Evolutionary conservation across 495 filamentous ascomycete genomes (phyloP).

Genomic region (Xylaria sp.): DNA sequence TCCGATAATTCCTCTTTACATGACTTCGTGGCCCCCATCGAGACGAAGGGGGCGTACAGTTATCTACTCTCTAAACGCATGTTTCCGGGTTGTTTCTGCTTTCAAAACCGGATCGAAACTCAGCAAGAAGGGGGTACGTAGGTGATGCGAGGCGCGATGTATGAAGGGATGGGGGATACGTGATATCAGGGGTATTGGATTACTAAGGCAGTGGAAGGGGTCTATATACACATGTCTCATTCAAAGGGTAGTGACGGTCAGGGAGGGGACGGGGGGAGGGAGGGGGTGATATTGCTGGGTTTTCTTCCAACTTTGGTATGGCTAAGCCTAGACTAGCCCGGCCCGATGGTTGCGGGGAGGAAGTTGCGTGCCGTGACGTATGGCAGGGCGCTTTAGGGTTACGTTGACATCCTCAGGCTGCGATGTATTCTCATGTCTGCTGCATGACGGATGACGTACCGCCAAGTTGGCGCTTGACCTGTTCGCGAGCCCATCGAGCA

Average conservation of each 20-base stretch:
- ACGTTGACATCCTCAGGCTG: not conserved
- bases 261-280: conserved; percentile 24
- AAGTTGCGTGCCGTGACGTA: conserved; percentile 37
- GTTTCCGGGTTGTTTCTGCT: conserved; percentile 44
- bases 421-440: conserved; percentile 47
- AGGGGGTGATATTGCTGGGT: conserved; percentile 37
- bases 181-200: conserved; percentile 38
- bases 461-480: conserved; percentile 88
- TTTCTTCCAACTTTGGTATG: conserved; percentile 42
- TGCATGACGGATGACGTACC: conserved; percentile 56
- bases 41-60: conserved; percentile 41
- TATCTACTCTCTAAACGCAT: conserved; percentile 46
- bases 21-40: conserved; percentile 44
- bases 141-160: conserved; percentile 25
- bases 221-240: conserved; percentile 44
- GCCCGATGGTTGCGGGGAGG: conserved; percentile 42
- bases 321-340: conserved; percentile 33
- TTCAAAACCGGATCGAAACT: conserved; percentile 47
- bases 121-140: conserved; percentile 40
- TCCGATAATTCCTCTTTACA: conserved; percentile 37
- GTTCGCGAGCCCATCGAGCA: conserved; percentile 95
- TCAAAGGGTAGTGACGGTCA: conserved; percentile 6
- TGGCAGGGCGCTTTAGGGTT: conserved; percentile 25
- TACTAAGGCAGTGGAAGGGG: conserved; percentile 37
- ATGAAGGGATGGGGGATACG: conserved; percentile 22